Conservation (phyloP, 768 basidiomycete genomes). For the Trametes villosa region DNA sequence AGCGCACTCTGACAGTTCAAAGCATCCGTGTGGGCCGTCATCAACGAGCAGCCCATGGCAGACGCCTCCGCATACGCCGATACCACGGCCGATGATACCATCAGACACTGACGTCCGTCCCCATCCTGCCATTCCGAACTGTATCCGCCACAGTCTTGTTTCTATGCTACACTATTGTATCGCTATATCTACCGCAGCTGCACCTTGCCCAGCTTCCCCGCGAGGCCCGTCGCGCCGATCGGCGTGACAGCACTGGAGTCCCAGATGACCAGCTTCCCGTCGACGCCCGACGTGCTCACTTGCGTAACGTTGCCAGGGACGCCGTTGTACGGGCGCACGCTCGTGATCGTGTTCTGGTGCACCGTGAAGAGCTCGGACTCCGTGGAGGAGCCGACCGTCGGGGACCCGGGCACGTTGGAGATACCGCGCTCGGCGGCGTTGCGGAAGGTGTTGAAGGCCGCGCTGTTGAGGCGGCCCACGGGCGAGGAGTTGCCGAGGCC, state of each 20-base stretch:
- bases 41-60: constrained; percentile 70
- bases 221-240: constrained; percentile 35
- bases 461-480: constrained; percentile 76
- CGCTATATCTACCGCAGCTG: constrained; percentile 29
- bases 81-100: constrained; percentile 30
- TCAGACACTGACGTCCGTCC: constrained; percentile 18
- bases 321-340: constrained; percentile 74
- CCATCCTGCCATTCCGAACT: constrained; percentile 4
- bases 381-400: constrained; percentile 39
- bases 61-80: constrained; percentile 28
- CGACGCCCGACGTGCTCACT: constrained; percentile 92
- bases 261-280: constrained; percentile 94
- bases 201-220: constrained; percentile 34
- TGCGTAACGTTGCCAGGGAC: constrained; percentile 60
- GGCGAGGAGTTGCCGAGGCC: constrained; percentile 52
- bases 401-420: constrained; percentile 36
- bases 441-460: constrained; percentile 93
- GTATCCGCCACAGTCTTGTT: not conserved
- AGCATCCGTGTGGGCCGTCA: constrained; percentile 93
- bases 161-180: constrained; percentile 23
- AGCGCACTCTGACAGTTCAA: constrained; percentile 67
- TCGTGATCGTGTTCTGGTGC: constrained; percentile 99
- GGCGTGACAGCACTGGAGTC: constrained; percentile 62
- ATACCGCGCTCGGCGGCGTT: constrained; percentile 85
- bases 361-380: constrained; percentile 86